Evolutionary conservation across 306 rosid genomes (phyloP), one percentile per base, ranked within the genome.

Genomic region (Vigna reflexopilosa): DNA sequence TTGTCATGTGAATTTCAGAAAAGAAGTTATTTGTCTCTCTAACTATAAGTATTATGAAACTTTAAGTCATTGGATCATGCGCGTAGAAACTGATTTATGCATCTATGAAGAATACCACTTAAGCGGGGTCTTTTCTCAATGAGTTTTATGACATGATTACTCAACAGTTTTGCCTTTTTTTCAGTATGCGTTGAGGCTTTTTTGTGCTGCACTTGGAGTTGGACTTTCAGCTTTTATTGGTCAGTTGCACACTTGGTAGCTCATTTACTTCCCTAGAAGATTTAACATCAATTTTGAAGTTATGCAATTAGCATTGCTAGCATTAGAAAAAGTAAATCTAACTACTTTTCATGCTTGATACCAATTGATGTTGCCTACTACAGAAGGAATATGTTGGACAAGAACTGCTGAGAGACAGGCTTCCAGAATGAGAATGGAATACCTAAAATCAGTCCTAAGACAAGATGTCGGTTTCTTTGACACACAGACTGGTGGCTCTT

Each of bases 381-480:
- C 96, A 94, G 97, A 92, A 83, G 97, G 93, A 70, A 38, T 88
- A 65, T 94, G 98, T 77, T 90, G 98, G 97, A 74, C 96, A 73
- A 86, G 97, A 83, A 94, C 97, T 15, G 92, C 97, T 0, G 93
- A 94, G 86, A 92, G 97, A 78, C 98, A 94, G 79, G 88, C 95
- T 51, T 89, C 97, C 3, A 81, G 85, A 87, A 92, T 92, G 92
- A 87, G 94, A 87, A 75, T 85, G 81, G 91, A 92, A 70, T 94
- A 88, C 79, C 75, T 94, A 65, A 94, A 87, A 87, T 86, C 98
- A 48, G 95, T 92, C 26, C 97, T 94, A 48, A 83, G 93, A 88
- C 97, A 90, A 89, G 97, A 94, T 80, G 97, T 90, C 67, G 87
- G 92, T 40, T 92, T 89, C 90, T 94, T 88, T 80, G 98, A 94